Conservation (phyloP, 2,329 filamentous ascomycete species). For the Hawksworthiomyces lignivorus region DNA sequence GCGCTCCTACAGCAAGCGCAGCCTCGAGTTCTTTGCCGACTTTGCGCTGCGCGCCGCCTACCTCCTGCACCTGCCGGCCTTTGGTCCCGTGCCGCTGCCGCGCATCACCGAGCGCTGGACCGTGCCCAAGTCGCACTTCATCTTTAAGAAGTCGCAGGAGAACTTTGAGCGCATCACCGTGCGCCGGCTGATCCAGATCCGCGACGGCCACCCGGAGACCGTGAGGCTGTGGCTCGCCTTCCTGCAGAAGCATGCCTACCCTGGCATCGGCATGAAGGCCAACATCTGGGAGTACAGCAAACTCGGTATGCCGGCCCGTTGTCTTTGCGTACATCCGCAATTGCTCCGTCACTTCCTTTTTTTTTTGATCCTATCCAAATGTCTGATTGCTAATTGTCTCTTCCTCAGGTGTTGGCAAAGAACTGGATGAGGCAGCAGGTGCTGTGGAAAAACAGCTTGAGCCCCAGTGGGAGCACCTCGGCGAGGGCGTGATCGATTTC, state of each 20-base stretch:
- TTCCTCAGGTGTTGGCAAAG: slow-evolving; percentile 44
- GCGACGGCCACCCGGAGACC: slow-evolving; percentile 80
- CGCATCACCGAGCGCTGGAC: slow-evolving; percentile 90
- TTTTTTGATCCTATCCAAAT: not conserved
- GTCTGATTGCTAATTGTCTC: too few relatives aligned
- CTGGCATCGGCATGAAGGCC: slow-evolving; percentile 98
- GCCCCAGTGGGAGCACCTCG: slow-evolving; percentile 48
- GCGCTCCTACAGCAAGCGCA: slow-evolving; percentile 81
- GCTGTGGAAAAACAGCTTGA: slow-evolving; percentile 36
- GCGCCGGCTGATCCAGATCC: slow-evolving; percentile 81
- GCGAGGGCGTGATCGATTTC: slow-evolving; percentile 39
- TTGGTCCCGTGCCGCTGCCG: slow-evolving; percentile 78
- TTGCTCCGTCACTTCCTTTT: not conserved
- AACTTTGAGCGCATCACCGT: slow-evolving; percentile 93
- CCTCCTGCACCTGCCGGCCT: slow-evolving; percentile 80
- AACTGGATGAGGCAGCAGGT: slow-evolving; percentile 42
- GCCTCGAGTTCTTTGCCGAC: slow-evolving; percentile 89
- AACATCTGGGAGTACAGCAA: slow-evolving; percentile 87
- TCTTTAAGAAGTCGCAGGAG: slow-evolving; percentile 95
- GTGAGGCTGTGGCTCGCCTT: slow-evolving; percentile 92
- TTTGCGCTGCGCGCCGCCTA: slow-evolving; percentile 93
- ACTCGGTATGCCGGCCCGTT: slow-evolving; percentile 56
- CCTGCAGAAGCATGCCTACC: slow-evolving; percentile 82
- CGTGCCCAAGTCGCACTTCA: slow-evolving; percentile 79
- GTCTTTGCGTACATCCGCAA: too few relatives aligned